A percentile compares a stretch with the other conserved stretches of the same genome.
These are phyloP conservation scores for Fusarium praegraminearum DNA, from an alignment of 2,329 filamentous ascomycete genomes.

Conservation along the genomic window DNA sequence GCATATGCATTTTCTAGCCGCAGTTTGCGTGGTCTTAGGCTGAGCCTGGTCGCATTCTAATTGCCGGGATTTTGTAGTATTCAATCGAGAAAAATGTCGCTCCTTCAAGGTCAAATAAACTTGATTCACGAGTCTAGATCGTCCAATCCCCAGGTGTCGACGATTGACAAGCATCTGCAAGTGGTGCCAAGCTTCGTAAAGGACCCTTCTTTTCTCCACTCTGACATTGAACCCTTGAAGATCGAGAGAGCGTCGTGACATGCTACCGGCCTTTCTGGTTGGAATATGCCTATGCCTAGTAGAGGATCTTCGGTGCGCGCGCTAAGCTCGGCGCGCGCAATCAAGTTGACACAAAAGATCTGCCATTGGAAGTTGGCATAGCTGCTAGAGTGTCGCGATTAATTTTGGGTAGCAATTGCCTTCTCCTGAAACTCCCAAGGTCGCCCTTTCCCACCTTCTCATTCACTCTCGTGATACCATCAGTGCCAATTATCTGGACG, in stretches of 20 bases:
- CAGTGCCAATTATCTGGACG: conserved; percentile 8
- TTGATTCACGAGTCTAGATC: conserved; percentile 33
- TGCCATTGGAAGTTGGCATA: neutral
- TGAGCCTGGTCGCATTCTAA: conserved; percentile 3
- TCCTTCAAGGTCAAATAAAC: conserved; percentile 15
- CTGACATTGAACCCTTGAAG: conserved; percentile 32
- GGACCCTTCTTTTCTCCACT: conserved; percentile 29
- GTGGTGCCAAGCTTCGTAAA: conserved; percentile 27
- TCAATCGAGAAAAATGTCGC: neutral
- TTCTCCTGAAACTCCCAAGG: conserved; percentile 29
- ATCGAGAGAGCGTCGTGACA: conserved; percentile 2
- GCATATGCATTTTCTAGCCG: neutral
- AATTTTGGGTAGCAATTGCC: conserved; percentile 6
- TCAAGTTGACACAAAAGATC: conserved; percentile 12
- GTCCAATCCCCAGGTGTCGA: conserved; percentile 20
- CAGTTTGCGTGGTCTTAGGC: neutral
- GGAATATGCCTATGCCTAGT: conserved; percentile 13
- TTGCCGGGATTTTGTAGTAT: neutral
- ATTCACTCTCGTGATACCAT: conserved; percentile 31
- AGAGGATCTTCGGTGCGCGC: conserved; percentile 32
- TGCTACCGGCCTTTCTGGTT: conserved; percentile 30
- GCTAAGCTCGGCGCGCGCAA: conserved; percentile 33
- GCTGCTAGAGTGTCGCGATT: neutral
- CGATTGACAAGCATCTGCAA: conserved; percentile 30
- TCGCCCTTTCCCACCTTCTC: conserved; percentile 10